Percentiles rank a stretch among this genome's conserved stretches.
Evolutionary conservation across 2,329 filamentous ascomycete species (phyloP).

Genomic region (Aspergillus spinulosporus): DNA sequence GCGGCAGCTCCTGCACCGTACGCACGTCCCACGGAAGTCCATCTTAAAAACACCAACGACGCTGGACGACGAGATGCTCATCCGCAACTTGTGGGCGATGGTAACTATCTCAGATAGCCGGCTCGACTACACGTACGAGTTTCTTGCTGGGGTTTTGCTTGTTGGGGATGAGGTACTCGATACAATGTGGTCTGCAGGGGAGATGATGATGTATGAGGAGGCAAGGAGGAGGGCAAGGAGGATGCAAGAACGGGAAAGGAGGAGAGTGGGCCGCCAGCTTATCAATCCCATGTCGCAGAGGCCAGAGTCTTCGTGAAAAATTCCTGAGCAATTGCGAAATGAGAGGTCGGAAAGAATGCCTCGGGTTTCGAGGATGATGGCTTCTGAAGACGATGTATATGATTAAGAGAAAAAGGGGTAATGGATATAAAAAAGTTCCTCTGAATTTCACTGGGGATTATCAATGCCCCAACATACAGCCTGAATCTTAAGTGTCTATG

Average conservation of each 20-base stretch:
- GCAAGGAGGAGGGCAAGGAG: constrained; percentile 1
- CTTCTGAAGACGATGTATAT: too few relatives aligned
- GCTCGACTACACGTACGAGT: constrained; percentile 13
- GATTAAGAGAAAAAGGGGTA: too few relatives aligned
- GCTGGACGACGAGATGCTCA: constrained; percentile 17
- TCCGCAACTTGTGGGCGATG: constrained; percentile 17
- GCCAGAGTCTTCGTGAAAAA: not conserved
- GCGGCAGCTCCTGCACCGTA: not conserved
- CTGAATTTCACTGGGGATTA: too few relatives aligned
- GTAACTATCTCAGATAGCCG: constrained; percentile 6
- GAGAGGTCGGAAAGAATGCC: too few relatives aligned
- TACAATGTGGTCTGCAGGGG: constrained; percentile 6
- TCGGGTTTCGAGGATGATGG: too few relatives aligned
- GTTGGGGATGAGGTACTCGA: constrained; percentile 15
- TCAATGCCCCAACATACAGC: too few relatives aligned
- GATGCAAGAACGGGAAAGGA: not conserved
- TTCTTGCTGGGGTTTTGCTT: not conserved
- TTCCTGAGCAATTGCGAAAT: not conserved
- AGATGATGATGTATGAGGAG: constrained; percentile 9
- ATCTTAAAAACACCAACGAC: constrained; percentile 20
- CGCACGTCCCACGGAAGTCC: constrained; percentile 1
- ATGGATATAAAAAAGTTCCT: too few relatives aligned
- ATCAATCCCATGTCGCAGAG: not conserved
- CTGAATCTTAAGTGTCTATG: too few relatives aligned
- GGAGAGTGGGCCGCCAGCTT: not conserved